Evolutionary conservation across 163 green algal genomes (phyloP), one percentile per base, ranked within the genome.

Genomic region (Coccomyxa subellipsoidea): DNA sequence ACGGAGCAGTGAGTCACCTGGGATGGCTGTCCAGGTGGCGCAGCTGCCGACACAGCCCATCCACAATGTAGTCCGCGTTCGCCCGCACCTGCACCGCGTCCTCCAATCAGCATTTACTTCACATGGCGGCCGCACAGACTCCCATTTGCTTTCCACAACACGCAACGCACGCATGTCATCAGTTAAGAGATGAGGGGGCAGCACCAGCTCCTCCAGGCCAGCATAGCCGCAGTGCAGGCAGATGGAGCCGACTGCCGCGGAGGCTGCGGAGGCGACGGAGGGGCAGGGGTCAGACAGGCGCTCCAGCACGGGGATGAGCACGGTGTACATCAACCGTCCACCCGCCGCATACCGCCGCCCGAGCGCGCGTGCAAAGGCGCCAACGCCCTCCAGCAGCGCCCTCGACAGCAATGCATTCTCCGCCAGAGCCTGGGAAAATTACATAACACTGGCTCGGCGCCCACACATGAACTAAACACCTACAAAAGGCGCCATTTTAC

Each of bases 61-160:
- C 94, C 59, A 97, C 89, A 7, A 97, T 83, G 78, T 96, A 97
- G 83, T 97, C 93, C 4, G 91, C 91, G 76, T 97, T 96, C 15
- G 1, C 77, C 32, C 23, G 25, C 53, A 78, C 71, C 71, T 73
- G 66, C 2, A 34, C 27, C 66, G 32, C 32, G 66, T 73, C 1
- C 5, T 7, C 15, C 1, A 18, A 18, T 59, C 47, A 59, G 47
- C 47, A 5, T 12, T 18, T 59, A 8, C 3, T 59, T 18, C 47
- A 59, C 47, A 59, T 27, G 4, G 47, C n/a, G n/a, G n/a, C n/a
- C n/a, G n/a, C n/a, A n/a, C n/a, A n/a, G n/a, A n/a, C n/a, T n/a
- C n/a, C n/a, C n/a, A n/a, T n/a, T n/a, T n/a, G n/a, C n/a, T n/a
- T n/a, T n/a, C n/a, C n/a, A n/a, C n/a, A n/a, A n/a, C n/a, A n/a